These are phyloP conservation scores for Globisporangium middletonii DNA, from an alignment of 352 stramenopile genomes.

Conservation along the genomic window DNA sequence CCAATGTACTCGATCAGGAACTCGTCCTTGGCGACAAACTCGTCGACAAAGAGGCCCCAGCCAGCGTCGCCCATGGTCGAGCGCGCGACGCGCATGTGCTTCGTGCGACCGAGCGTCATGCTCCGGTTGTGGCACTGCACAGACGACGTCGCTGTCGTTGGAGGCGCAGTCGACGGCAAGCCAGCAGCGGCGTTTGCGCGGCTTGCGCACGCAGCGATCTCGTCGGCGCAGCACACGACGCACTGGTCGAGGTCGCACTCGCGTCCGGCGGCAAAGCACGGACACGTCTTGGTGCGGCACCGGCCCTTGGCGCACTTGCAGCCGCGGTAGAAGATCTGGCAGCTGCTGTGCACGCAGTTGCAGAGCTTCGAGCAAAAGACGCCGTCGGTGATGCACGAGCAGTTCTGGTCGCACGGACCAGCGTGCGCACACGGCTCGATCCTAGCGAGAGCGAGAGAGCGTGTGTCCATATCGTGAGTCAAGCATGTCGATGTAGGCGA, in stretches of 20 bases:
- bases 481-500: not conserved
- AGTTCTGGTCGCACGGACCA: constrained; percentile 82
- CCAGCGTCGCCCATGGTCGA: constrained; percentile 78
- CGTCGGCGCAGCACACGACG: constrained; percentile 58
- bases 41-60: constrained; percentile 90
- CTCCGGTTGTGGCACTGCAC: constrained; percentile 56
- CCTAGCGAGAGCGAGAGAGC: constrained; percentile 13
- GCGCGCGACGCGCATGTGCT: constrained; percentile 68
- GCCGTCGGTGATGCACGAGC: constrained; percentile 80
- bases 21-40: constrained; percentile 87
- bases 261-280: constrained; percentile 85
- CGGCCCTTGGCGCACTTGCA: constrained; percentile 82
- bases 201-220: constrained; percentile 20
- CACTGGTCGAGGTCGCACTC: constrained; percentile 95
- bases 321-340: constrained; percentile 85
- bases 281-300: constrained; percentile 84
- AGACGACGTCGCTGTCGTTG: constrained; percentile 10
- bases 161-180: not conserved
- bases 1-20: constrained; percentile 95
- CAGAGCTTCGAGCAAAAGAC: constrained; percentile 93
- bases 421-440: constrained; percentile 86
- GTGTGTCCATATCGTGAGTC: not conserved
- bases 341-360: constrained; percentile 64
- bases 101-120: constrained; percentile 40
- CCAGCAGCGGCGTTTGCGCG: not conserved